Evolutionary conservation across 345 rosid genomes (phyloP), one percentile per base, ranked within the genome.

Genomic region (Sonneratia caseolaris): DNA sequence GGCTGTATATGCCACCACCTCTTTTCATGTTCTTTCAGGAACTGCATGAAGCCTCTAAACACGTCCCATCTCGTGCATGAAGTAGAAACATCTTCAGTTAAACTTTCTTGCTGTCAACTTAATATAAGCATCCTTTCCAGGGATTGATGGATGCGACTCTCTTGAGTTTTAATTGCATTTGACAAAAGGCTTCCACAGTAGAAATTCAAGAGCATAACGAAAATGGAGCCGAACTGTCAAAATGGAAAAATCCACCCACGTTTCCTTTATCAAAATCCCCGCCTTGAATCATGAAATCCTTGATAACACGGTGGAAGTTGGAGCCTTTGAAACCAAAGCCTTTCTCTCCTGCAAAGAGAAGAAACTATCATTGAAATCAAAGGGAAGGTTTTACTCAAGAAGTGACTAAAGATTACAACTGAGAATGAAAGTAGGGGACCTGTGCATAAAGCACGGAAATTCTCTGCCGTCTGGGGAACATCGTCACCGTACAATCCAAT

Each of bases 251-350:
- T 1, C 53, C 59, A 37, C 98, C 67, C 82, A 92, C 99, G 88
- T 96, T 96, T 76, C 95, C 99, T 76, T 91, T 91, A 51, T 96
- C 99, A 66, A 92, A 96, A 78, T 96, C 98, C 24, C 99, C 99
- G 76, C 99, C 99, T 76, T 92, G 99, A 80, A 95, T 95, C 99
- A 95, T 90, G 83, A 92, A 95, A 85, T 96, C 98, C 71, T 81
- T 88, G 76, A 96, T 96, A 68, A 92, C 97, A 64, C 99, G 98
- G 76, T 96, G 99, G 71, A 96, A 85, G 0, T 86, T 36, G 1
- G 93, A 92, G 73, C 85, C 86, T 71, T 91, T 96, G 82, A 79
- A 96, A 5, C 99, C 98, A 66, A 92, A 96, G n/a, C 99, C 97
- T 74, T 91, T 96, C 76, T 96, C 99, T 68, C 99, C 98, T 95